Evolutionary conservation across 1,139 yeast species (phyloP), one percentile per base, ranked within the genome.

Genomic region (Barnettozyma hawaiiensis): DNA sequence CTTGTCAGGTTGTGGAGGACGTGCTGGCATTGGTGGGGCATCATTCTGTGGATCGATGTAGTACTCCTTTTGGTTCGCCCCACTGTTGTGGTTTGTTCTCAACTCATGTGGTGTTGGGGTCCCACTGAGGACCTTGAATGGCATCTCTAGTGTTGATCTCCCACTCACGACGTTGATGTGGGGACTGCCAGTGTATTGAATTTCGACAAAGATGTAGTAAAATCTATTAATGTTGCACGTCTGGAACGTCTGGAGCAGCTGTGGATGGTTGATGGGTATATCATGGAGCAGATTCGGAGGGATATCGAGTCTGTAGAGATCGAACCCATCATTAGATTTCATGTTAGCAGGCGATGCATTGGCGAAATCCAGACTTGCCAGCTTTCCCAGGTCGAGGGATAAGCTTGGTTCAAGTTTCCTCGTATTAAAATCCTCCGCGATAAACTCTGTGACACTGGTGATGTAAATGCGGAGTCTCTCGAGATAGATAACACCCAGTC

Each of bases 161-260:
- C 39, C 37, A 9, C 11, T 22, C 9, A 34, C 21, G 7, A 19
- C 15, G 7, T 21, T 29, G 3, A 21, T 22, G 19, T 31, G 16
- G 16, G 37, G 28, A n/a, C 9, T 22, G 28, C 3, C 24, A 15
- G 37, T 19, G 43, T 80, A 65, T 3, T 75, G 78, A 2, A 68
- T 76, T 3, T 59, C 58, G 2, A 79, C 61, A 18, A 60, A 59
- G 36, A 79, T 48, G 7, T 59, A 55, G 53, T 80, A 79, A 14
- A 54, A 57, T 33, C 83, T 62, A 5, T 67, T 55, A 15, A 80
- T 71, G 55, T 78, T 79, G 57, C 86, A 80, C 5, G 81, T 75
- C 32, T 60, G 62, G 58, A 80, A 80, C 4, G 75, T 64, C 2
- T 37, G 41, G 9, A 14, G 27, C 8, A 26, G 34, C 14, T 12